These are phyloP conservation scores for Tylopilus rubrobrunneus DNA, from an alignment of 768 basidiomycete genomes.

Conservation along the genomic window DNA sequence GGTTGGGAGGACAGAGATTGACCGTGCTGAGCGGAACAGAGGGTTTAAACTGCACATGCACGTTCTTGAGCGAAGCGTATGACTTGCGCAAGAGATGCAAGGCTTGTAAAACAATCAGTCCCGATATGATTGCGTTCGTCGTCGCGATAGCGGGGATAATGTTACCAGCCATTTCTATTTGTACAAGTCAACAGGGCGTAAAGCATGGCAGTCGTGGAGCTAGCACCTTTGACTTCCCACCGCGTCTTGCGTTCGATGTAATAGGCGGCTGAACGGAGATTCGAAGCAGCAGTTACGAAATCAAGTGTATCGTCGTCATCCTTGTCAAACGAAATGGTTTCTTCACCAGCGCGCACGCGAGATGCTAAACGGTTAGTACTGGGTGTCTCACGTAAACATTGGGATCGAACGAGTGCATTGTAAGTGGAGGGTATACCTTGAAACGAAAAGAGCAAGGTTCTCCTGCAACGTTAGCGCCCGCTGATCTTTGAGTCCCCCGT, in stretches of 20 bases:
- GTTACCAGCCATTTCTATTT: constrained; percentile 95
- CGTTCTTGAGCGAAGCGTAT: constrained; percentile 60
- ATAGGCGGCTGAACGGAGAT: constrained; percentile 88
- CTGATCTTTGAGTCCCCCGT: constrained; percentile 72
- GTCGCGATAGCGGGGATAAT: constrained; percentile 99
- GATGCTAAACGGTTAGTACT: constrained; percentile 80
- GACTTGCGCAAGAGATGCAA: constrained; percentile 74
- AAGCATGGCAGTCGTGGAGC: not conserved
- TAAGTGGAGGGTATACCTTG: constrained; percentile 53
- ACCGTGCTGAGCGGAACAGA: constrained; percentile 73
- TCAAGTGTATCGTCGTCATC: constrained; percentile 97
- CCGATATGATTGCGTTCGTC: constrained; percentile 96
- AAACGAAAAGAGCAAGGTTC: constrained; percentile 77
- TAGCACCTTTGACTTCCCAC: constrained; percentile 92
- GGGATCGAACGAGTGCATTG: not conserved
- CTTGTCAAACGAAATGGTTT: constrained; percentile 88
- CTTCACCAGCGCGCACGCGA: constrained; percentile 62
- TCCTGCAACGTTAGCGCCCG: constrained; percentile 71
- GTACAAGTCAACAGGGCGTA: not conserved
- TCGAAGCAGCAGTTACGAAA: constrained; percentile 93
- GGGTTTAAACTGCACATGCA: constrained; percentile 77
- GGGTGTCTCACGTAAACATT: constrained; percentile 8
- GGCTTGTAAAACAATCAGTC: constrained; percentile 90
- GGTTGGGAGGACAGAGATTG: constrained; percentile 64
- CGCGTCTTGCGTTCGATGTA: constrained; percentile 85